Base-by-base conservation (phyloP, 805 yeast species). In the Alloascoidea africana region DNA sequence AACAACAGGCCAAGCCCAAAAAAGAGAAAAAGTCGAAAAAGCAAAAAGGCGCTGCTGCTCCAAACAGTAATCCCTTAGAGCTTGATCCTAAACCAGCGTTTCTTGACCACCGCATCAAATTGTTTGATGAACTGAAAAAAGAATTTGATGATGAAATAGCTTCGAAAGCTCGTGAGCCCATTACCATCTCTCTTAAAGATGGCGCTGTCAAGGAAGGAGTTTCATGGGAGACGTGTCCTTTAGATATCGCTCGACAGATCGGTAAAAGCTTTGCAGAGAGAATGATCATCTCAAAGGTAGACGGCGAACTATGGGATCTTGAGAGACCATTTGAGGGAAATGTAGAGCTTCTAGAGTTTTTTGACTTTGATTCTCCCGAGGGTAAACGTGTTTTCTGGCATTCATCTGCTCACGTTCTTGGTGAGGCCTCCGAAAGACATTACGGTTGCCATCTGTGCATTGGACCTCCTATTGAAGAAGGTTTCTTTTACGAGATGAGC, bases 321-420 rank as follows among this genome's bases (percentile, higher is more conserved):
- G 87, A 79, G 46, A 80, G 98, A 63, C 96, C 96, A 17, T 66
- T 91, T 38, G 98, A 91, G 62, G 61, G 59, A 8, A 80, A 72
- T 42, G 66, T 71, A 42, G 56, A 63, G 17, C 57, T 52, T 38
- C 65, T 91, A 44, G 91, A 85, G 56, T 78, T 86, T 52, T 72
- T 85, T 55, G 96, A 87, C 55, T 91, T 91, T 52, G 94, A 85
- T 32, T 68, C 84, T 43, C 82, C 82, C n/a, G 96, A 87, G 53
- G 98, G 97, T 60, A 84, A 79, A 57, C 75, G 76, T 46, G 97
- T 89, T 27, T 91, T 91, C 64, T 91, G 98, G 98, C 98, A 91
- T 60, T 91, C 98, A 2, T 81, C 95, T 47, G 98, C 98, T 38
- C 98, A 91, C 62, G 89, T 91, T 39, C 66, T 91, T 50, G 98